These are phyloP conservation scores for Arthrobotrys iridis DNA, from an alignment of 2,329 filamentous ascomycete species.

Conservation along the genomic window DNA sequence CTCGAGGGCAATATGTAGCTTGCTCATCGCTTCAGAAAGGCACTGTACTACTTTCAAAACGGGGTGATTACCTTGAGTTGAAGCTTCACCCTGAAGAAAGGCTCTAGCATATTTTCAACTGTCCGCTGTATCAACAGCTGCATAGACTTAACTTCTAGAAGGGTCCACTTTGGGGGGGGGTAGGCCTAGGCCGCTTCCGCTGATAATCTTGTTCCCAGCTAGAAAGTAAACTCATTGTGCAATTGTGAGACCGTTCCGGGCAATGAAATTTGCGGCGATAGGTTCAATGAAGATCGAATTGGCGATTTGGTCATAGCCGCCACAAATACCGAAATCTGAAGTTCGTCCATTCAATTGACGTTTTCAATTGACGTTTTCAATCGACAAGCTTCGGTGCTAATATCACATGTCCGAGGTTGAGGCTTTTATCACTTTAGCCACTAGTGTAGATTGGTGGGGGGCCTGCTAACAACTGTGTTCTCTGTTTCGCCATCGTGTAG, in stretches of 20 bases:
- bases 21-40: too few species aligned
- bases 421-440: conserved; percentile 31
- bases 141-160: neutral
- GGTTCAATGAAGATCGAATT: conserved; percentile 5
- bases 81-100: too few species aligned
- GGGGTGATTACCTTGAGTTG: too few species aligned
- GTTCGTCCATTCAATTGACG: neutral
- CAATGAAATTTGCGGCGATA: conserved; percentile 8
- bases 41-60: too few species aligned
- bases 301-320: neutral
- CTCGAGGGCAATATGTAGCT: too few species aligned
- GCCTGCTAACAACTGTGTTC: conserved; percentile 36
- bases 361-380: conserved; percentile 10
- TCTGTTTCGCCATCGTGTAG: conserved; percentile 16
- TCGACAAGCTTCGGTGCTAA: conserved; percentile 10
- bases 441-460: conserved; percentile 10
- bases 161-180: neutral
- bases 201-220: neutral
- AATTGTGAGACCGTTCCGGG: neutral
- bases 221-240: neutral
- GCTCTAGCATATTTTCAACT: too few species aligned
- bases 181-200: neutral
- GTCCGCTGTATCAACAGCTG: neutral
- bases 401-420: conserved; percentile 31
- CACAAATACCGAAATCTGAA: neutral